Evolutionary conservation across 208 protist species (phyloP).

Genomic region (Trichomonas gallinae): DNA sequence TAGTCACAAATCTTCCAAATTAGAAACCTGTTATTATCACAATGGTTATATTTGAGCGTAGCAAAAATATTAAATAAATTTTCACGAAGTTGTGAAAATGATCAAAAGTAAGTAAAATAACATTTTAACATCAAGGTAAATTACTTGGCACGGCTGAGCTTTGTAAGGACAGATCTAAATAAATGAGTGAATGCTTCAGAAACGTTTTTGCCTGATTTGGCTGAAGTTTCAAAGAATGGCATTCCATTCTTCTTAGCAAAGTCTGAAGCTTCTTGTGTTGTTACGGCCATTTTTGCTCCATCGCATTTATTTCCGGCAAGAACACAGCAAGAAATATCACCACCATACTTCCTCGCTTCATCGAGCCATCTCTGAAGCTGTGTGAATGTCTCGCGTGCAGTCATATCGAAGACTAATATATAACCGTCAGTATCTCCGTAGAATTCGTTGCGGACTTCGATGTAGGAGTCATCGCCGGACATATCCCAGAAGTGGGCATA

Average conservation of each 20-base stretch:
- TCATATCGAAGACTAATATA: conserved; percentile 19
- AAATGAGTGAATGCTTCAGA: background rate
- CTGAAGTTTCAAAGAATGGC: background rate
- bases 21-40: no score
- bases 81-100: no score
- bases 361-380: background rate
- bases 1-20: no score
- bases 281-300: background rate
- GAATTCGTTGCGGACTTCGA: conserved; percentile 81
- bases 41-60: no score
- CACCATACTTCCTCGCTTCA: background rate
- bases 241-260: background rate
- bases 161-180: background rate
- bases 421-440: conserved; percentile 75
- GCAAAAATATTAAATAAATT: no score
- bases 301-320: background rate
- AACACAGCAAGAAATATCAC: background rate
- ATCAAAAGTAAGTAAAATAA: background rate
- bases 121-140: background rate
- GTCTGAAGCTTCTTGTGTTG: background rate
- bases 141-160: background rate
- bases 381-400: background rate
- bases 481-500: conserved; percentile 85
- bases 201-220: background rate
- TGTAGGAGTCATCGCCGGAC: conserved; percentile 62